Evolutionary conservation across 805 yeast genomes (phyloP).

Genomic region (Sugiyamaella americana): DNA sequence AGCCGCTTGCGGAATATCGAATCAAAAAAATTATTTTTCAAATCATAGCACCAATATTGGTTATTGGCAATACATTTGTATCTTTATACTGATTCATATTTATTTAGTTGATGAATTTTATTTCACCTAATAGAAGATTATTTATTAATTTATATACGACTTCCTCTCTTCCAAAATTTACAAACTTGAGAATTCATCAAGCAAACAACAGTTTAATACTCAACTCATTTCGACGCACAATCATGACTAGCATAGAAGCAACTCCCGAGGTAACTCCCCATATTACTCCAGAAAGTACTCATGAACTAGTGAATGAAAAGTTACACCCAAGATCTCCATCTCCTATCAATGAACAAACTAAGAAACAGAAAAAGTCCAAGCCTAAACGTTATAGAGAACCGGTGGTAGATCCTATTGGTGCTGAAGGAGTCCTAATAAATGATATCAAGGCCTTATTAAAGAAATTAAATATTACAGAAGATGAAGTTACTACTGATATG

Average conservation of each 20-base stretch:
- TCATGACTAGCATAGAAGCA: background rate
- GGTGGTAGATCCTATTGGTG: constrained; percentile 67
- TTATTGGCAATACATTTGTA: no score
- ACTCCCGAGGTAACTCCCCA: no score
- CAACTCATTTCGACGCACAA: background rate
- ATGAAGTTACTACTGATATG: constrained; percentile 56
- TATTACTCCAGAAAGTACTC: background rate
- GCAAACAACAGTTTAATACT: background rate
- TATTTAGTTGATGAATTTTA: background rate
- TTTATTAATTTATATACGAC: no score
- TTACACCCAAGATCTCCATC: background rate
- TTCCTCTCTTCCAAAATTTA: background rate
- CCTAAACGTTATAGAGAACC: constrained; percentile 43
- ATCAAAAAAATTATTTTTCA: background rate
- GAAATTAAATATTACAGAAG: constrained; percentile 36
- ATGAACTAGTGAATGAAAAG: background rate
- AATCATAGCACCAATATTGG: no score
- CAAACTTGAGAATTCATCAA: no score
- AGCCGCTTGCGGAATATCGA: background rate
- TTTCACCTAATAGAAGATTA: background rate
- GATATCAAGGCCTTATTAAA: constrained; percentile 61
- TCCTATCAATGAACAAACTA: background rate
- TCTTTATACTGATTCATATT: background rate
- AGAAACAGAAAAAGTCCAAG: constrained; percentile 16
- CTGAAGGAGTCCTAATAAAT: constrained; percentile 67